Evolutionary conservation across 352 stramenopile genomes (phyloP).

Genomic region (Aphanomyces stellatus): DNA sequence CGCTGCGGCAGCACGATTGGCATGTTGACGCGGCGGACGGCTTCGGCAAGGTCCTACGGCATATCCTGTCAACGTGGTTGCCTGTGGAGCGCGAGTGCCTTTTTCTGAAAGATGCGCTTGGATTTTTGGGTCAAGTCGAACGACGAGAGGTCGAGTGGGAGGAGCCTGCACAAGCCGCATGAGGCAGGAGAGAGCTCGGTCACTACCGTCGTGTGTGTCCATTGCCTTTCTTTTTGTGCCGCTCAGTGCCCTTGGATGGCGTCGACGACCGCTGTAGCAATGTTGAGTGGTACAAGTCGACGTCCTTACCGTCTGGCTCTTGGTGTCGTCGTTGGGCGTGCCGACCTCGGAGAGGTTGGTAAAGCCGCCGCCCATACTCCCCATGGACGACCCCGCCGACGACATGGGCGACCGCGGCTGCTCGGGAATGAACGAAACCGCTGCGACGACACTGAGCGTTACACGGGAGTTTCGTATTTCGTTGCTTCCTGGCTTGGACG

Average conservation of each 20-base stretch:
- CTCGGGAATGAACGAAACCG: background rate
- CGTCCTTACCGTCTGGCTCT: background rate
- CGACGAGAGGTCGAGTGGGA: constrained; percentile 16
- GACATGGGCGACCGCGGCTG: background rate
- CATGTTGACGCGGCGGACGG: constrained; percentile 62
- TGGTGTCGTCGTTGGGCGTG: background rate
- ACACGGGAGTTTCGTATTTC: no score
- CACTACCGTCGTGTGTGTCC: background rate
- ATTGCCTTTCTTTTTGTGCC: constrained; percentile 10
- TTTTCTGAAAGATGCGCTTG: constrained; percentile 17
- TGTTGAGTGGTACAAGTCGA: no score
- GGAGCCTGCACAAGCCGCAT: background rate
- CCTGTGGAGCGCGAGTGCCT: background rate
- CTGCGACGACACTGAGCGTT: no score
- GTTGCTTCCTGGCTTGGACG: no score
- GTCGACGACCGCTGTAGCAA: background rate
- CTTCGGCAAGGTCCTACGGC: constrained; percentile 58
- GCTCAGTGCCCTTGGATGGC: background rate
- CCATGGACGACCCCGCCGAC: background rate
- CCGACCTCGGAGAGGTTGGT: constrained; percentile 13
- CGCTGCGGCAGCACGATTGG: constrained; percentile 46
- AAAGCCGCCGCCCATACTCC: no score
- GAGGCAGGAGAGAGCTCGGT: background rate
- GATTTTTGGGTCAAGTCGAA: constrained; percentile 13
- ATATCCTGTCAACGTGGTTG: background rate